phyloP scores from a whole-genome alignment of 306 rosid genomes.

The Cicer arietinum region DNA sequence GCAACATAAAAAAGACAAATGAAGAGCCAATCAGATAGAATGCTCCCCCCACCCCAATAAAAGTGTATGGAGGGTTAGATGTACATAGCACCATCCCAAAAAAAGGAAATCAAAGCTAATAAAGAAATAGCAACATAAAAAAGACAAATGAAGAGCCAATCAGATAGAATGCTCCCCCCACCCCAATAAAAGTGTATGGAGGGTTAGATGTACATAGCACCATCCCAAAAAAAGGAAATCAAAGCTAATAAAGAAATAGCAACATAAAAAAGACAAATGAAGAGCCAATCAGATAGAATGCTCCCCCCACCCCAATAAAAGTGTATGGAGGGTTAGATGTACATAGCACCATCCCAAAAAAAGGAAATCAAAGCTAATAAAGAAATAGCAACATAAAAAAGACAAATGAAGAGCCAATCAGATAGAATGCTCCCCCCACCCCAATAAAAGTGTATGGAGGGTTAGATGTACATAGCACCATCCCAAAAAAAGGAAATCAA shows the following conservation, averaged over 20 bases:
- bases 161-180: no score
- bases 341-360: background rate
- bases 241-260: background rate
- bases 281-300: slow-evolving; percentile 29
- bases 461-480: no score
- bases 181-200: no score
- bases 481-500: background rate
- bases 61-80: background rate
- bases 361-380: no score
- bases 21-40: slow-evolving; percentile 33
- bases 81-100: background rate
- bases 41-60: background rate
- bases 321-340: background rate
- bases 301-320: background rate
- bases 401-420: no score
- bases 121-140: no score
- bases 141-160: no score
- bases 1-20: background rate
- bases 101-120: no score
- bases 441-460: no score
- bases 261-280: background rate
- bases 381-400: no score
- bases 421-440: no score
- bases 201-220: no score
- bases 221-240: background rate